Conservation (phyloP, 1,139 yeast genomes). For the Magnusiomyces paraingens region DNA sequence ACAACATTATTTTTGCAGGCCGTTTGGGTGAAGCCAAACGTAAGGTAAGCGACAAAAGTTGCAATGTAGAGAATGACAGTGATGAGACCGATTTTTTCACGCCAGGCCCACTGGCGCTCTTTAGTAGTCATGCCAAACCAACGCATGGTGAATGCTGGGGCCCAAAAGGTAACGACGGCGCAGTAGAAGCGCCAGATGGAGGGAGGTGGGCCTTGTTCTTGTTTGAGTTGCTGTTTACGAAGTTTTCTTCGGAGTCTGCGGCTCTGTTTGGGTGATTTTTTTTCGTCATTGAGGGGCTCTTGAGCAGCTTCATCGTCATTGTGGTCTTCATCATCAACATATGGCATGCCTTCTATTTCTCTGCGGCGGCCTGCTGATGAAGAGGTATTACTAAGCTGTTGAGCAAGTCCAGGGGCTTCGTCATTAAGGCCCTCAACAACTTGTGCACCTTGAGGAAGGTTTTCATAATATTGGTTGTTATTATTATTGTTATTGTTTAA, state of each 20-base stretch:
- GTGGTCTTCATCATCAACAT: conserved; percentile 38
- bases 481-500: not conserved
- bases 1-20: conserved; percentile 56
- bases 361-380: conserved; percentile 21
- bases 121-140: conserved; percentile 72
- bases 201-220: conserved; percentile 26
- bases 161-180: conserved; percentile 79
- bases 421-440: conserved; percentile 4
- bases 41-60: conserved; percentile 72
- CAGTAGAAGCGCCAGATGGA: conserved; percentile 83
- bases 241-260: not conserved
- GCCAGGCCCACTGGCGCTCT: conserved; percentile 91
- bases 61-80: conserved; percentile 70
- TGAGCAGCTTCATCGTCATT: conserved; percentile 9
- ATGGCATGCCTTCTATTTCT: conserved; percentile 38
- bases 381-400: not conserved
- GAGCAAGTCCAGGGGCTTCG: not conserved
- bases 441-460: not conserved
- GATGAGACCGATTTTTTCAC: conserved; percentile 85
- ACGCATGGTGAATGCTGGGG: conserved; percentile 67
- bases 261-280: conserved; percentile 19
- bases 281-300: conserved; percentile 9
- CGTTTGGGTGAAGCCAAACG: conserved; percentile 86
- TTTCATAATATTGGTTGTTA: not conserved
- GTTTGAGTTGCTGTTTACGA: conserved; percentile 4